Base-by-base conservation (phyloP, 2,329 filamentous ascomycete species). In the Penicillium crustosum region DNA sequence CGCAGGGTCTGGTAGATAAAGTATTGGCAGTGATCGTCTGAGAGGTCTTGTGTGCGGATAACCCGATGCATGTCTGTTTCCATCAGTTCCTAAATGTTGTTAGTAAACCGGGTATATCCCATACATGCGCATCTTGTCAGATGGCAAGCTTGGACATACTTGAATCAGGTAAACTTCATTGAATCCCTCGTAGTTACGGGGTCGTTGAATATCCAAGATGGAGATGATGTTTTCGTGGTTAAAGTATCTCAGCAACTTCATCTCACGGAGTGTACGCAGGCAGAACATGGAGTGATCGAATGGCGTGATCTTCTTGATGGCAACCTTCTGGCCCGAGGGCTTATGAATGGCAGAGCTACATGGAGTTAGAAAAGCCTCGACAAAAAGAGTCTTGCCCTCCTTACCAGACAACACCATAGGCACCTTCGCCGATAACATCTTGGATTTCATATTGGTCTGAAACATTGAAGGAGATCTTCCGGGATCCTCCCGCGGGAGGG, bases 201-300 rank as follows among this genome's bases (percentile, higher is more conserved):
- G 94, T 81, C 97, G 96, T 80, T 99, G 94, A 68, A 99, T 99
- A 76, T 99, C 94, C 67, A 99, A 87, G 69, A 99, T 99, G 52
- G 93, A 97, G 75, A 99, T 99, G 81, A 99, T 97, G 79, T 99
- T 99, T 80, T 99, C 94, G 75, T 99, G 94, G 80, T 97, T 99
- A 83, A 99, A 99, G 80, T 99, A 97, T 70, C 94, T 86, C 71
- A 99, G 82, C 57, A 99, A 84, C 85, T 99, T 99, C 94, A 99
- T 99, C 80, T 99, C 94, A 77, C 94, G 92, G 66, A 99, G 82
- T 1, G 94, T 99, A 75, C 94, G 85, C 70, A 99, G 81, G 76
- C 93, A 97, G 83, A 97, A 97, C 93, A 97, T 97, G 75, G 92
- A 96, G 77, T 97, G 94, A 73, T 99, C 94, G 78, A 99, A 99